Percentiles rank a stretch among this genome's conserved stretches.
These are phyloP conservation scores for Luffa acutangula DNA, from an alignment of 306 rosid genomes.

Conservation along the genomic window DNA sequence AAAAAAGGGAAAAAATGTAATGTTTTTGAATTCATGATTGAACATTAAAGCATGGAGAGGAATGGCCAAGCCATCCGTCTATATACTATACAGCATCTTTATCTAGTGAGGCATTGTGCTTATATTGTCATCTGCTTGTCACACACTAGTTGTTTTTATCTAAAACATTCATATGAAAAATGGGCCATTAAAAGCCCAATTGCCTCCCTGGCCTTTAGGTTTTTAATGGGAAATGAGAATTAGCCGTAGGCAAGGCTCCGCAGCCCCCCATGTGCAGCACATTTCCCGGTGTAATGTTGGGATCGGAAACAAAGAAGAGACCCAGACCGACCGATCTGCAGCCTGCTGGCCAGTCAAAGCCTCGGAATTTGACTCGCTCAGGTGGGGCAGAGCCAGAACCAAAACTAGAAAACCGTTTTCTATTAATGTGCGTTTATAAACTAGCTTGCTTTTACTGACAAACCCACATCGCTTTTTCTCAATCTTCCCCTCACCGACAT, in stretches of 20 bases:
- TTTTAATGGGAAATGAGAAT: neutral
- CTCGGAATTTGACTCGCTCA: conserved; percentile 3
- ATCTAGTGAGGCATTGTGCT: conserved; percentile 14
- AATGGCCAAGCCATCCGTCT: neutral
- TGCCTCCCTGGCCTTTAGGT: neutral
- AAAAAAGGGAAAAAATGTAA: neutral
- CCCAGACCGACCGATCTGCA: neutral
- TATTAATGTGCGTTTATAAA: neutral
- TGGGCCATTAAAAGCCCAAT: neutral
- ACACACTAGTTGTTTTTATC: conserved; percentile 21
- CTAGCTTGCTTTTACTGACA: neutral
- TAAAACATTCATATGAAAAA: neutral
- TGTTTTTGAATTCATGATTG: conserved; percentile 15
- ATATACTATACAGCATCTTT: neutral
- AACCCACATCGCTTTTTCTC: neutral
- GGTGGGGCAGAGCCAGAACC: neutral
- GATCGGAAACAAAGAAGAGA: neutral
- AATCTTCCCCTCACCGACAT: neutral
- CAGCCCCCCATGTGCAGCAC: conserved; percentile 1
- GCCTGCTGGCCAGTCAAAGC: neutral
- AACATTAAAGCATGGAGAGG: conserved; percentile 17
- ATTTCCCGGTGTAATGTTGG: neutral
- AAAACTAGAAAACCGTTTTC: neutral
- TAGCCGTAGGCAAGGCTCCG: too few species aligned
- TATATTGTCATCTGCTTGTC: conserved; percentile 28